Percentiles rank a stretch among this genome's conserved stretches.
Conservation (phyloP, 2,329 filamentous ascomycete genomes). For the Chrysoporthe cubensis region DNA sequence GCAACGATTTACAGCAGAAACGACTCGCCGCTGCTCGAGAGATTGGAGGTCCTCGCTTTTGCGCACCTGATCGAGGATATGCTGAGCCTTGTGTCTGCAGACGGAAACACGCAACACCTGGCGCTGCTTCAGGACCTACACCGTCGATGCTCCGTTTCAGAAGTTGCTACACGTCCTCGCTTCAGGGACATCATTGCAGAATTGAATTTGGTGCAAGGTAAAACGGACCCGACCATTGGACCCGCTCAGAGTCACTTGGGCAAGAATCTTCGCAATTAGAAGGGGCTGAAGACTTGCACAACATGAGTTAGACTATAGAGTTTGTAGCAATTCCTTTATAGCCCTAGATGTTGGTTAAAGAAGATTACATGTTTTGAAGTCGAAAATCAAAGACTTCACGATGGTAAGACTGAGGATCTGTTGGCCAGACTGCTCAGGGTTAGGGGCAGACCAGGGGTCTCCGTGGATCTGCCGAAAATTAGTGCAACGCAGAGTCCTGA, state of each 20-base stretch:
- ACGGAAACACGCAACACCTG: slow-evolving; percentile 12
- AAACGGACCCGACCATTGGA: background rate
- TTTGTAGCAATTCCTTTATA: background rate
- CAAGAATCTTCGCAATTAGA: slow-evolving; percentile 1
- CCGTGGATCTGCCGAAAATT: background rate
- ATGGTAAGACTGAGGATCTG: background rate
- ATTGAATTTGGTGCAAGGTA: slow-evolving; percentile 22
- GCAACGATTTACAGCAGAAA: slow-evolving; percentile 48
- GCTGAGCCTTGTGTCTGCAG: slow-evolving; percentile 39
- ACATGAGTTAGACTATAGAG: background rate
- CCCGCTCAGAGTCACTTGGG: background rate
- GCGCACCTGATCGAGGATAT: slow-evolving; percentile 52
- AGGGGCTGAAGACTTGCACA: background rate
- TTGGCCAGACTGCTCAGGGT: background rate
- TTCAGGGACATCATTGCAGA: slow-evolving; percentile 38
- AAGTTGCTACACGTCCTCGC: slow-evolving; percentile 37
- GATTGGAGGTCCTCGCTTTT: slow-evolving; percentile 52
- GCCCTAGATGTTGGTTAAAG: background rate
- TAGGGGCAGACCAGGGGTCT: background rate
- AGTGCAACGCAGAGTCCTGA: background rate
- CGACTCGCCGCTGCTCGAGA: slow-evolving; percentile 39
- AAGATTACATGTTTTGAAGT: background rate
- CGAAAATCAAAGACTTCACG: background rate
- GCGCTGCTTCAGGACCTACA: slow-evolving; percentile 36
- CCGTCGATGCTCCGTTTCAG: slow-evolving; percentile 34